Percentiles rank a stretch among this genome's conserved stretches.
Conservation (phyloP, 2,329 filamentous ascomycete genomes). For the Diaporthe capsici region DNA sequence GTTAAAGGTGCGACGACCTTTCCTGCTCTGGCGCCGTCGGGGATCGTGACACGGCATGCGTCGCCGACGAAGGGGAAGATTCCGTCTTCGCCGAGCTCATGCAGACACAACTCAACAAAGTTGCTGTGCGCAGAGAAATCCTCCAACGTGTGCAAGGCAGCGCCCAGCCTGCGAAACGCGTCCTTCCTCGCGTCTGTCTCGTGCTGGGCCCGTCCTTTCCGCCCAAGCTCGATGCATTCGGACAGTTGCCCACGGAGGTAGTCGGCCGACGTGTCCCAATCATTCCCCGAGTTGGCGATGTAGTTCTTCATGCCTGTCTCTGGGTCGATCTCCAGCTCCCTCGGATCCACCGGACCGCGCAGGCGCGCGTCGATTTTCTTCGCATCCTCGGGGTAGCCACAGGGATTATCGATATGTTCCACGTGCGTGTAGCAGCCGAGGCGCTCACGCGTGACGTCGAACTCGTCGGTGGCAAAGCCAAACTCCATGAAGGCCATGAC, state of each 20-base stretch:
- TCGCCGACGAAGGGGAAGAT: slow-evolving; percentile 67
- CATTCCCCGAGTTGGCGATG: slow-evolving; percentile 48
- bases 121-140: slow-evolving; percentile 70
- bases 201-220: slow-evolving; percentile 43
- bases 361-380: slow-evolving; percentile 49
- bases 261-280: slow-evolving; percentile 49
- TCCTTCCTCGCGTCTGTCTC: slow-evolving; percentile 44
- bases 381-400: slow-evolving; percentile 49
- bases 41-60: slow-evolving; percentile 49
- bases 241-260: slow-evolving; percentile 48
- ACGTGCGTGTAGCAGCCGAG: slow-evolving; percentile 65
- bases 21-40: slow-evolving; percentile 48
- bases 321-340: slow-evolving; percentile 49
- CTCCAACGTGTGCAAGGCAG: slow-evolving; percentile 66
- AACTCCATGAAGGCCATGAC: slow-evolving; percentile 69
- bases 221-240: slow-evolving; percentile 47
- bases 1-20: slow-evolving; percentile 65
- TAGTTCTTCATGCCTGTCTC: slow-evolving; percentile 52
- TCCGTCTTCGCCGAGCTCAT: slow-evolving; percentile 63
- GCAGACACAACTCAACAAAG: slow-evolving; percentile 66
- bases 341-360: slow-evolving; percentile 48
- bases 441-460: slow-evolving; percentile 67
- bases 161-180: slow-evolving; percentile 56
- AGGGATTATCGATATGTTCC: slow-evolving; percentile 67
- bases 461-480: slow-evolving; percentile 69